phyloP scores from a whole-genome alignment of 2,329 filamentous ascomycete species.

The Microsporum ferrugineum region DNA sequence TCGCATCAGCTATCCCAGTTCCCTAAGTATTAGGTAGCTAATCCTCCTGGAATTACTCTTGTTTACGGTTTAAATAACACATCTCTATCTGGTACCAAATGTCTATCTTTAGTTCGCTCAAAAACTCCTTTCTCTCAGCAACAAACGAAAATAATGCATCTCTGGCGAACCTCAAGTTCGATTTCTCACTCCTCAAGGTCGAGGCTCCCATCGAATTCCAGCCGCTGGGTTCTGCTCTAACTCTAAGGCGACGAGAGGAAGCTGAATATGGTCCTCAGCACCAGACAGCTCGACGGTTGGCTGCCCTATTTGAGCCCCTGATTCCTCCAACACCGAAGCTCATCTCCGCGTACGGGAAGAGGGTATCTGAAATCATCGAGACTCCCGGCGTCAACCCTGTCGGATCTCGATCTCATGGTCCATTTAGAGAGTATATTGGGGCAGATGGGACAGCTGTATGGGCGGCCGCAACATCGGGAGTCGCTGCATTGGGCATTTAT shows the following conservation, averaged over 20 bases:
- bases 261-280: conserved; percentile 31
- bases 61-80: neutral
- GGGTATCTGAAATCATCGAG: conserved; percentile 23
- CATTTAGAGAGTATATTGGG: conserved; percentile 11
- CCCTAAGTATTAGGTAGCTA: too few relatives aligned
- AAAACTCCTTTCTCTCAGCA: conserved; percentile 4
- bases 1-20: too few relatives aligned
- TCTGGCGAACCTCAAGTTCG: conserved; percentile 28
- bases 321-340: conserved; percentile 25
- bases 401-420: neutral
- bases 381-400: neutral
- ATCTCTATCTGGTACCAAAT: neutral
- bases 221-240: conserved; percentile 22
- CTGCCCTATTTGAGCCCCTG: conserved; percentile 28
- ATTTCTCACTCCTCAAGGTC: conserved; percentile 33
- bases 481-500: conserved; percentile 21
- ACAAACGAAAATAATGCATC: conserved; percentile 13
- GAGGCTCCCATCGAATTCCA: conserved; percentile 32
- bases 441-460: conserved; percentile 16
- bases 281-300: conserved; percentile 29
- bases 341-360: conserved; percentile 25
- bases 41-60: neutral
- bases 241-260: conserved; percentile 19
- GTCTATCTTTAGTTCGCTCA: neutral
- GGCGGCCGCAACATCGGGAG: conserved; percentile 21